These are phyloP conservation scores for Cladosporium sp. DNA, from an alignment of 2,329 filamentous ascomycete genomes.

Conservation along the genomic window DNA sequence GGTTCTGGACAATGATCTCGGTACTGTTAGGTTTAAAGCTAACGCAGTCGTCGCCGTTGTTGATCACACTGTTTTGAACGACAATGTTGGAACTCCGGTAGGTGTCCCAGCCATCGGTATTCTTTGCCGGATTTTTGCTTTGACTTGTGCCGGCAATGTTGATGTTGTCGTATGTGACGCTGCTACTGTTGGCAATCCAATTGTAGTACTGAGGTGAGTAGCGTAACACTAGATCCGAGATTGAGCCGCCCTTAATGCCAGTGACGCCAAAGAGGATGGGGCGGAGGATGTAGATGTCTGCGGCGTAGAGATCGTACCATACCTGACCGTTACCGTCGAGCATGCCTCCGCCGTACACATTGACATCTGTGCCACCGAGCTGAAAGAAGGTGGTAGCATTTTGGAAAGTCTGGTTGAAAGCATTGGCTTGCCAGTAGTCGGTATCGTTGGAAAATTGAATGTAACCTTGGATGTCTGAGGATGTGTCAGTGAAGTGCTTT, in stretches of 20 bases:
- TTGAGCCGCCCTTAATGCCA: slow-evolving; percentile 54
- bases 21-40: slow-evolving; percentile 72
- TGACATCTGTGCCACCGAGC: slow-evolving; percentile 61
- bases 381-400: slow-evolving; percentile 65
- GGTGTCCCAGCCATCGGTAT: slow-evolving; percentile 52
- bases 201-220: slow-evolving; percentile 63
- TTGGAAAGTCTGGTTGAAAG: slow-evolving; percentile 62
- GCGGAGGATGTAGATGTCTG: slow-evolving; percentile 53
- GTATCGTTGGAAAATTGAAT: slow-evolving; percentile 64
- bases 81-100: slow-evolving; percentile 59
- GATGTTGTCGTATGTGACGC: slow-evolving; percentile 61
- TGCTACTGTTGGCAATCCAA: slow-evolving; percentile 60
- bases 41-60: slow-evolving; percentile 68
- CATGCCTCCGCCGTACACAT: slow-evolving; percentile 63
- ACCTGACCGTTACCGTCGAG: slow-evolving; percentile 62
- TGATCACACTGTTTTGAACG: slow-evolving; percentile 62
- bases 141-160: slow-evolving; percentile 53
- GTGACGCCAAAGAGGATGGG: slow-evolving; percentile 57
- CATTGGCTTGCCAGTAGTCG: slow-evolving; percentile 63
- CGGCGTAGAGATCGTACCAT: slow-evolving; percentile 61
- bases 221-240: slow-evolving; percentile 57
- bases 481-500: slow-evolving; percentile 15
- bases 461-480: slow-evolving; percentile 53
- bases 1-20: slow-evolving; percentile 62
- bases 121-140: slow-evolving; percentile 56